Conservation (phyloP, 495 filamentous ascomycete species). For the Jackrogersella minutella region DNA sequence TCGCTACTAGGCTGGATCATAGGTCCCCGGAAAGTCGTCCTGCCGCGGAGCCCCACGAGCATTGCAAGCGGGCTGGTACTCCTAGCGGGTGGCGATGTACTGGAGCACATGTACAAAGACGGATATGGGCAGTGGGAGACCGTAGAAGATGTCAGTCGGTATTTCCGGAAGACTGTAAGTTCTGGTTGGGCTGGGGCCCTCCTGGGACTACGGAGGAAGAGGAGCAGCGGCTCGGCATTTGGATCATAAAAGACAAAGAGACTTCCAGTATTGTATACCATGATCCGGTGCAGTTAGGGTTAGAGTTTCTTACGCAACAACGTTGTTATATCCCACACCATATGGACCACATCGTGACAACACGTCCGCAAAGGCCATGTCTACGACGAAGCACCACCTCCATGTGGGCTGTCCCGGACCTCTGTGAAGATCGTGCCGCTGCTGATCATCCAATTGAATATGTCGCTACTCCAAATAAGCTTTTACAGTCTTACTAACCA, state of each 20-base stretch:
- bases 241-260: conserved; percentile 1
- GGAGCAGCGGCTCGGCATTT: conserved; percentile 10
- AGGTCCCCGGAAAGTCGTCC: conserved; percentile 17
- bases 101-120: conserved; percentile 17
- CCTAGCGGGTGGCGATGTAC: conserved; percentile 44
- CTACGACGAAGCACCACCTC: no score
- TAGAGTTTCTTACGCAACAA: no score
- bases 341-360: no score
- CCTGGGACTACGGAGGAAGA: not conserved
- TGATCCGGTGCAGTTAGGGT: no score
- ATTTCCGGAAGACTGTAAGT: conserved; percentile 4
- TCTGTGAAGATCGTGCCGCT: no score
- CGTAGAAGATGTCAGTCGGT: not conserved
- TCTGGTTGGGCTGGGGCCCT: conserved; percentile 14
- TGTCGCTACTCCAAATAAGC: no score
- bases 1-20: not conserved
- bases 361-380: no score
- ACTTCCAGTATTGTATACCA: no score
- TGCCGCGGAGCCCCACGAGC: conserved; percentile 44
- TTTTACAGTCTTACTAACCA: no score
- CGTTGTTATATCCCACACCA: no score
- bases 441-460: no score
- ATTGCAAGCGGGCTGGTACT: conserved; percentile 46
- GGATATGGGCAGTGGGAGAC: conserved; percentile 2
- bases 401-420: no score